A percentile compares a stretch with the other conserved stretches of the same genome.
Conservation (phyloP, 768 basidiomycete genomes). For the Calocybe gangraenosa region DNA sequence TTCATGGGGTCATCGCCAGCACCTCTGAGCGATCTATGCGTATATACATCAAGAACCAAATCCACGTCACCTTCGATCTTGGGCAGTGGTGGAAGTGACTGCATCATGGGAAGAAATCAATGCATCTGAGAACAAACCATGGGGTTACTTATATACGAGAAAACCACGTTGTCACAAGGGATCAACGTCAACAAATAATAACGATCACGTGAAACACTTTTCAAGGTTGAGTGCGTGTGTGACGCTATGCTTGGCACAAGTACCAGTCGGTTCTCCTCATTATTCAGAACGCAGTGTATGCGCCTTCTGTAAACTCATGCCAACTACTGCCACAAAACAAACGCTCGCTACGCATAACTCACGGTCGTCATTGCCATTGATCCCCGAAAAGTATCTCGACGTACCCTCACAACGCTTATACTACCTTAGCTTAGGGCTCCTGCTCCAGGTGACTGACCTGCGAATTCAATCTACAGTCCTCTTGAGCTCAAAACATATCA, state of each 20-base stretch:
- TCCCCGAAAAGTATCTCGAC: conserved; percentile 72
- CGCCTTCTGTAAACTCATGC: conserved; percentile 11
- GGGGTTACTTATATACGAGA: conserved; percentile 13
- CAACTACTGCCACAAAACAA: conserved; percentile 15
- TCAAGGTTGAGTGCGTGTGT: not conserved
- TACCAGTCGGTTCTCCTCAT: too few species aligned
- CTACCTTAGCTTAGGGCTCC: conserved; percentile 65
- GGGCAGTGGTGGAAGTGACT: conserved; percentile 45
- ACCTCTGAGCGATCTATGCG: conserved; percentile 38
- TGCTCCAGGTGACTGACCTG: conserved; percentile 57
- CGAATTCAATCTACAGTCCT: not conserved
- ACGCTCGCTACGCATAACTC: conserved; percentile 5
- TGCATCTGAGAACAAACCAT: conserved; percentile 8
- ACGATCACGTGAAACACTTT: conserved; percentile 10
- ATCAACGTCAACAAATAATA: too few species aligned
- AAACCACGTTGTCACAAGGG: too few species aligned
- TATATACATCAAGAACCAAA: conserved; percentile 55
- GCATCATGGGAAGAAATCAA: conserved; percentile 6
- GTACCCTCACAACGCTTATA: conserved; percentile 80
- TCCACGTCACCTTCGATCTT: conserved; percentile 50
- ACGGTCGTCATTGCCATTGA: conserved; percentile 37
- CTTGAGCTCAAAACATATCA: conserved; percentile 3
- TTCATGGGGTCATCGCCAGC: conserved; percentile 21
- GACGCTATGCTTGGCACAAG: too few species aligned
- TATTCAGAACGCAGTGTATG: too few species aligned